A percentile compares a stretch with the other conserved stretches of the same genome.
phyloP scores from a whole-genome alignment of 2,329 filamentous ascomycete genomes.

The Colletotrichum lini region DNA sequence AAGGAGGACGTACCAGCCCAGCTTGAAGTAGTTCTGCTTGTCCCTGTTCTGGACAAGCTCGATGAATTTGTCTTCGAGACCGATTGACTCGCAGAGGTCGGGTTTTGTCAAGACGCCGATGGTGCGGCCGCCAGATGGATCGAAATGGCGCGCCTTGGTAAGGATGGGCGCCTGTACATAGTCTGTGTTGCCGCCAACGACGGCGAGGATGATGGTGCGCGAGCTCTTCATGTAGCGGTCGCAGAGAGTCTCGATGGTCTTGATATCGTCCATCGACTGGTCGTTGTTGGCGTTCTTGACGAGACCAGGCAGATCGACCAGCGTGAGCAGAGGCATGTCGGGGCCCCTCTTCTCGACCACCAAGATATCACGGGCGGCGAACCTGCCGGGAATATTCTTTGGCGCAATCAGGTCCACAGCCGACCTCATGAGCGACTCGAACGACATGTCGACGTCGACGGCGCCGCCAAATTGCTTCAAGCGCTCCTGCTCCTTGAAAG shows the following conservation, averaged over 20 bases:
- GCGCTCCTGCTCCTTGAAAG: constrained; percentile 61
- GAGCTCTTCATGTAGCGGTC: constrained; percentile 70
- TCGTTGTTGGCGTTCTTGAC: constrained; percentile 68
- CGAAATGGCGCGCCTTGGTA: constrained; percentile 65
- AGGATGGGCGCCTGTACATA: constrained; percentile 68
- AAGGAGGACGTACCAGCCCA: constrained; percentile 67
- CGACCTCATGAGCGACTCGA: constrained; percentile 65
- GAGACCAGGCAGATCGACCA: constrained; percentile 74
- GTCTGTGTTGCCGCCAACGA: constrained; percentile 69
- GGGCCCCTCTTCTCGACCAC: constrained; percentile 73
- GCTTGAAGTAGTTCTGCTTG: constrained; percentile 63
- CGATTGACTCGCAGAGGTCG: constrained; percentile 67
- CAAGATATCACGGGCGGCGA: constrained; percentile 67
- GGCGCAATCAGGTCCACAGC: constrained; percentile 66
- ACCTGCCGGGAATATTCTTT: constrained; percentile 64
- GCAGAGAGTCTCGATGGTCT: constrained; percentile 66
- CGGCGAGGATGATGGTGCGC: constrained; percentile 69
- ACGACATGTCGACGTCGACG: constrained; percentile 60
- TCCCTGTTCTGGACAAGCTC: constrained; percentile 67
- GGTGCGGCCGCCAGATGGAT: constrained; percentile 63
- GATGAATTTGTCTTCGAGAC: constrained; percentile 68
- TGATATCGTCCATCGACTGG: constrained; percentile 67
- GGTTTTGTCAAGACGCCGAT: constrained; percentile 69
- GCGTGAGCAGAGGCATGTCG: constrained; percentile 70
- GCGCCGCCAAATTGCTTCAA: constrained; percentile 64